Evolutionary conservation across 495 filamentous ascomycete genomes (phyloP).

Genomic region (Neurospora sp.): DNA sequence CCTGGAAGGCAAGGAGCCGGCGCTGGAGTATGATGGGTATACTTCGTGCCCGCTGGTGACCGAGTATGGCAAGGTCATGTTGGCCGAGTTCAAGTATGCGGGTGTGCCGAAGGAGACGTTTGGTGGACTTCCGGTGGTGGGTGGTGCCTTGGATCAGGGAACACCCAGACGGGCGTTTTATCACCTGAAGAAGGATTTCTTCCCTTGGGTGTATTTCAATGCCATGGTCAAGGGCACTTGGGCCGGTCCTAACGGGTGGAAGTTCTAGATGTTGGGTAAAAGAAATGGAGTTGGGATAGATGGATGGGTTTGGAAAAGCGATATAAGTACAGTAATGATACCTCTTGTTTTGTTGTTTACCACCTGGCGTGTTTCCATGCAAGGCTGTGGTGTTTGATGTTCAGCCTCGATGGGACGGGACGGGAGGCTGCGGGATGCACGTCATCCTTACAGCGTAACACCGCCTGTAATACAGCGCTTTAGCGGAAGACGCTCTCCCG

Average conservation of each 20-base stretch:
- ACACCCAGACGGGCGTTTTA: slow-evolving; percentile 48
- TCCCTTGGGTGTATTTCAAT: slow-evolving; percentile 55
- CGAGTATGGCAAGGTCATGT: slow-evolving; percentile 55
- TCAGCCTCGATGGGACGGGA: not conserved
- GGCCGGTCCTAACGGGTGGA: slow-evolving; percentile 49
- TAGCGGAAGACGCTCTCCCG: not conserved
- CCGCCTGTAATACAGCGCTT: not conserved
- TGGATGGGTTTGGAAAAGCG: not conserved
- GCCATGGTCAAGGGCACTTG: slow-evolving; percentile 54
- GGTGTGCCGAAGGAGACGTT: slow-evolving; percentile 63
- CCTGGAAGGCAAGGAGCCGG: slow-evolving; percentile 45
- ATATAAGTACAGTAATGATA: not conserved
- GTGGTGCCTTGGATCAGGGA: slow-evolving; percentile 49
- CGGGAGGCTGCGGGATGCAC: not conserved
- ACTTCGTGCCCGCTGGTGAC: slow-evolving; percentile 60
- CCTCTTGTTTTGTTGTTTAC: not conserved
- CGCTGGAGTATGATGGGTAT: slow-evolving; percentile 53
- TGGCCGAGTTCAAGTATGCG: slow-evolving; percentile 68
- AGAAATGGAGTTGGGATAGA: not conserved
- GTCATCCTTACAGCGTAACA: not conserved
- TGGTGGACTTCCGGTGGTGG: slow-evolving; percentile 13
- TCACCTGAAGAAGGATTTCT: slow-evolving; percentile 62
- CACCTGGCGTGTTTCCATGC: not conserved
- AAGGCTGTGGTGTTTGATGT: not conserved
- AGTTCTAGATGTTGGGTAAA: not conserved